phyloP scores from a whole-genome alignment of 2,329 filamentous ascomycete species.

The Lachnellula occidentalis region DNA sequence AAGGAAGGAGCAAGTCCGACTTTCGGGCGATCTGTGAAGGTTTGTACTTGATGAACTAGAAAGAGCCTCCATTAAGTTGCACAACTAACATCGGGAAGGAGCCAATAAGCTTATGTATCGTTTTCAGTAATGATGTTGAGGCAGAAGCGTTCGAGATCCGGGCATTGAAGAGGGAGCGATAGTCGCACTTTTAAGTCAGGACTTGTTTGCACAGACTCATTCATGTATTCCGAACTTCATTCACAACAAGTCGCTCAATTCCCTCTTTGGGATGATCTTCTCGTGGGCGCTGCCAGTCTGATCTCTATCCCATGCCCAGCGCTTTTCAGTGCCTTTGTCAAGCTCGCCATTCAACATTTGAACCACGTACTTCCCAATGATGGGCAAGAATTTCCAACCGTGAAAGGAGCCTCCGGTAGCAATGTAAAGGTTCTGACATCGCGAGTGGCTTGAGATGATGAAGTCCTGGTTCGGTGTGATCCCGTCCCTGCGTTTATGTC shows the following conservation, averaged over 20 bases:
- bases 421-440: constrained; percentile 50
- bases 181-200: too few relatives aligned
- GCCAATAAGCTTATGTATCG: too few relatives aligned
- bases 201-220: too few relatives aligned
- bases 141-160: too few relatives aligned
- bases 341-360: constrained; percentile 41
- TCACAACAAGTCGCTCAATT: constrained; percentile 6
- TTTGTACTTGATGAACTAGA: too few relatives aligned
- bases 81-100: too few relatives aligned
- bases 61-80: too few relatives aligned
- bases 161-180: too few relatives aligned
- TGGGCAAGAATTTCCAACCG: constrained; percentile 60
- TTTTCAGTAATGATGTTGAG: too few relatives aligned
- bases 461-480: constrained; percentile 59
- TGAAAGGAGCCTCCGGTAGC: constrained; percentile 60
- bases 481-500: constrained; percentile 44
- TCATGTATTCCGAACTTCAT: not conserved
- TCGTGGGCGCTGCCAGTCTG: constrained; percentile 10
- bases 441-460: constrained; percentile 50
- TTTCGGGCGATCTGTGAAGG: too few relatives aligned
- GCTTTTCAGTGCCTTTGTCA: constrained; percentile 33
- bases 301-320: constrained; percentile 41
- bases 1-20: too few relatives aligned
- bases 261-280: constrained; percentile 8
- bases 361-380: constrained; percentile 54